Base-by-base conservation (phyloP, 225 moss, liverwort and hornwort species). In the Asterella californica region DNA sequence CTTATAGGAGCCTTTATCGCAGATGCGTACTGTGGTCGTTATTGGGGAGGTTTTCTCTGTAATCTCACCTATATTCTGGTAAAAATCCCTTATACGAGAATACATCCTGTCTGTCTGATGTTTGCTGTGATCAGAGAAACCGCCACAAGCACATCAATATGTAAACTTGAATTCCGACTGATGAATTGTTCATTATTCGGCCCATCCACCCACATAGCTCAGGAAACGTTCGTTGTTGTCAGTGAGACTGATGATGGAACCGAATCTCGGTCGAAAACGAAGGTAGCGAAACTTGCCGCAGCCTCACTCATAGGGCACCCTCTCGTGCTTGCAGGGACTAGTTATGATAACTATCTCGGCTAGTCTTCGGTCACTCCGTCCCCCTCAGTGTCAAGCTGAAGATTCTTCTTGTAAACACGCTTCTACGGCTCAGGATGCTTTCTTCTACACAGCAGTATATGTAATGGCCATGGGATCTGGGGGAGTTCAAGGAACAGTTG, bases 1-100 rank as follows among this genome's bases (percentile, higher is more conserved):
- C 87, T 96, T 1, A 81, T 96, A 24, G 93, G 89, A 70, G 95
- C 91, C 5, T 93, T 91, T 82, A 37, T 88, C 18, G 92, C 93
- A 1, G 95, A 96, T 76, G 88, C 91, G 15, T 95, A 87, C 80
- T 92, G 86, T 90, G 95, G 95, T 29, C 91, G 90, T 12, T 95
- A 90, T 38, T 74, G 86, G 84, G 91, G 90, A 29, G 90, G 90
- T 55, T 74, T 90, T 78, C 73, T 88, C n/a, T 92, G 89, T 77
- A 86, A 84, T 82, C 42, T 85, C 53, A 80, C 93, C 83, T 89
- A 89, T 86, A 87, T 90, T 77, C 50, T 88, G 78, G 95, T 96
- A 84, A 32, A 74, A 63, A 14, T 54, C 54, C 18, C 10, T 18
- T 12, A 10, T 10, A 17, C 54, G 2, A 2, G 6, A 6, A 48